Percentiles rank a stretch among this genome's conserved stretches.
Conservation (phyloP, 2,329 filamentous ascomycete species). For the Curvularia sp. region DNA sequence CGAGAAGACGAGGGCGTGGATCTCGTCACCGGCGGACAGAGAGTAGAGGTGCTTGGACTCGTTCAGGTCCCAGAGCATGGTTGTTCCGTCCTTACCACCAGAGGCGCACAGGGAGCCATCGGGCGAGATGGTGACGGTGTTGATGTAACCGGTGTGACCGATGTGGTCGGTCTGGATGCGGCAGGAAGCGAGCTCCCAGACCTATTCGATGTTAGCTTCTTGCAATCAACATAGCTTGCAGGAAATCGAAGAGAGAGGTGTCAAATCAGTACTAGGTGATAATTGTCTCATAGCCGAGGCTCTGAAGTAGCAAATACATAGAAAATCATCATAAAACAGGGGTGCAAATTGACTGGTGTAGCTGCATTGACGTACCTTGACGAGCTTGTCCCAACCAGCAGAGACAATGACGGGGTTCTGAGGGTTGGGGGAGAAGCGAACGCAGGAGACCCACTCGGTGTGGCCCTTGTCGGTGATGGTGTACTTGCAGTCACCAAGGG, state of each 20-base stretch:
- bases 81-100: conserved; percentile 99
- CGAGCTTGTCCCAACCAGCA: conserved; percentile 98
- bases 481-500: conserved; percentile 99
- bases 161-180: conserved; percentile 99
- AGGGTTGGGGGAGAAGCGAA: conserved; percentile 99
- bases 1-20: conserved; percentile 99
- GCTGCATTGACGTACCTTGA: conserved; percentile 81
- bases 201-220: conserved; percentile 63
- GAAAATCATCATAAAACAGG: conserved; percentile 83
- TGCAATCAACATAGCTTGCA: conserved; percentile 1
- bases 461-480: conserved; percentile 99
- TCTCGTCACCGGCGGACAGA: conserved; percentile 98
- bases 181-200: conserved; percentile 99
- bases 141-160: conserved; percentile 99
- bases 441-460: conserved; percentile 99
- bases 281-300: conserved; percentile 98
- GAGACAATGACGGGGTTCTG: conserved; percentile 99
- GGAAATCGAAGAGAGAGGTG: conserved; percentile 5
- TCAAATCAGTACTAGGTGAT: conserved; percentile 83
- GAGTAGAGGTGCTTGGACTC: conserved; percentile 99
- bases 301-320: conserved; percentile 99
- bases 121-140: conserved; percentile 99
- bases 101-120: conserved; percentile 99
- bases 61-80: conserved; percentile 99
- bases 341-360: neutral